A percentile compares a stretch with the other conserved stretches of the same genome.
Evolutionary conservation across 1,139 yeast species (phyloP).

Genomic region (Pichia sp.): DNA sequence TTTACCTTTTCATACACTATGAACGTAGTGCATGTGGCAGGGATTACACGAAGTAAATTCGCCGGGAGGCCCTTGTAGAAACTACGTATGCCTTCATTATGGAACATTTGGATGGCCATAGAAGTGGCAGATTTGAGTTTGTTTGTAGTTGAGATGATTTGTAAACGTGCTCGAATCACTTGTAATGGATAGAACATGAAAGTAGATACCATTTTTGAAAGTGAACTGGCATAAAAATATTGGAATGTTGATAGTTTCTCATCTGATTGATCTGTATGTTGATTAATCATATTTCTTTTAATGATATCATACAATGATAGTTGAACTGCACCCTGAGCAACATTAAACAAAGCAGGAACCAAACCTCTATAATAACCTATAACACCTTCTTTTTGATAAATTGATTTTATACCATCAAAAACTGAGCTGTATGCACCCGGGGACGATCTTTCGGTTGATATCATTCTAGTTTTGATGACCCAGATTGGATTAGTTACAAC

Average conservation of each 20-base stretch:
- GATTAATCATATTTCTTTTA: constrained; percentile 33
- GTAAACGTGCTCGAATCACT: constrained; percentile 71
- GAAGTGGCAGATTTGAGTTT: constrained; percentile 6
- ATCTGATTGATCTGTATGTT: constrained; percentile 11
- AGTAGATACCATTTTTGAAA: constrained; percentile 65
- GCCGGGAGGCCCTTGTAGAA: constrained; percentile 79
- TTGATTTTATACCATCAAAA: constrained; percentile 46
- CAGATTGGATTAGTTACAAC: constrained; percentile 83
- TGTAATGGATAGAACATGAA: constrained; percentile 77
- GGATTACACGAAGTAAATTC: constrained; percentile 57
- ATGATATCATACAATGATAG: constrained; percentile 77
- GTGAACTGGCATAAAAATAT: constrained; percentile 58
- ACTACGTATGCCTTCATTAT: constrained; percentile 48
- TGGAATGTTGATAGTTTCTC: constrained; percentile 42
- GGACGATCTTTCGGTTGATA: constrained; percentile 46
- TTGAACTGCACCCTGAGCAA: constrained; percentile 84
- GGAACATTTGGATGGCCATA: constrained; percentile 24
- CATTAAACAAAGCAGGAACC: constrained; percentile 73
- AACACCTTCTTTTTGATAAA: constrained; percentile 57
- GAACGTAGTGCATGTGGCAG: constrained; percentile 70
- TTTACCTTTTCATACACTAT: constrained; percentile 52
- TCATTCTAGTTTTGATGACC: constrained; percentile 83
- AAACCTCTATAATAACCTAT: constrained; percentile 77
- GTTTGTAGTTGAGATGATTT: constrained; percentile 31
- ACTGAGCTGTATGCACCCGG: constrained; percentile 53